Evolutionary conservation across 1,139 yeast genomes (phyloP).

Genomic region (Saccharomyces hybrid): DNA sequence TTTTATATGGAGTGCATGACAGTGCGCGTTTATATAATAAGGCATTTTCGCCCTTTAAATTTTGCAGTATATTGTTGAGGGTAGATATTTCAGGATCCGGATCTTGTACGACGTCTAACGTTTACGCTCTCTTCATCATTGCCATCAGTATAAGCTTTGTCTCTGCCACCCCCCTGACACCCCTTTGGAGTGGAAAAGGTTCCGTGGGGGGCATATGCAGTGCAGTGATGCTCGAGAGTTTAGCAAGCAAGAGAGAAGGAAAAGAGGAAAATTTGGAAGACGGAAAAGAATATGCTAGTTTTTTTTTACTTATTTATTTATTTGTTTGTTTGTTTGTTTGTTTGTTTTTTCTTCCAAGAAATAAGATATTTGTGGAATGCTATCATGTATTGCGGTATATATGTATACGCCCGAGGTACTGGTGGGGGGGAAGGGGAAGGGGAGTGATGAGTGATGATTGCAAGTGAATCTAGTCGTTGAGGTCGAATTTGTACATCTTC

Average conservation of each 20-base stretch:
- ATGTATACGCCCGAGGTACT: not conserved
- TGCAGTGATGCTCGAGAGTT: not conserved
- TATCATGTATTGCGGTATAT: not conserved
- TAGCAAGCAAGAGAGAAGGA: not conserved
- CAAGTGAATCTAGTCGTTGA: slow-evolving; percentile 5
- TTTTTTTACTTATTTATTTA: not conserved
- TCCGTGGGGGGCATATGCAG: not conserved
- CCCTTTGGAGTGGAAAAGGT: not conserved
- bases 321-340: not conserved
- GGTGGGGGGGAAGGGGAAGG: not conserved
- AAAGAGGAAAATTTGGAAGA: not conserved
- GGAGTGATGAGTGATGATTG: not conserved
- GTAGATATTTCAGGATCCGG: not conserved
- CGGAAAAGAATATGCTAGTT: not conserved
- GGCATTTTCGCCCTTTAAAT: not conserved
- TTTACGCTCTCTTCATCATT: not conserved
- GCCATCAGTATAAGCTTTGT: slow-evolving; percentile 1
- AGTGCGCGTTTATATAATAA: not conserved
- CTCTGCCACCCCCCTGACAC: not conserved
- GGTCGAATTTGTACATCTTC: slow-evolving; percentile 71
- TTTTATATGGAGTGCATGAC: not conserved
- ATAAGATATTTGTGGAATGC: not conserved
- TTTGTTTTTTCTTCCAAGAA: not conserved
- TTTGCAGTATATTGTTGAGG: not conserved
- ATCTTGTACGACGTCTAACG: not conserved